Base-by-base conservation (phyloP, 2,329 filamentous ascomycete genomes). In the Diaporthe caulivora region DNA sequence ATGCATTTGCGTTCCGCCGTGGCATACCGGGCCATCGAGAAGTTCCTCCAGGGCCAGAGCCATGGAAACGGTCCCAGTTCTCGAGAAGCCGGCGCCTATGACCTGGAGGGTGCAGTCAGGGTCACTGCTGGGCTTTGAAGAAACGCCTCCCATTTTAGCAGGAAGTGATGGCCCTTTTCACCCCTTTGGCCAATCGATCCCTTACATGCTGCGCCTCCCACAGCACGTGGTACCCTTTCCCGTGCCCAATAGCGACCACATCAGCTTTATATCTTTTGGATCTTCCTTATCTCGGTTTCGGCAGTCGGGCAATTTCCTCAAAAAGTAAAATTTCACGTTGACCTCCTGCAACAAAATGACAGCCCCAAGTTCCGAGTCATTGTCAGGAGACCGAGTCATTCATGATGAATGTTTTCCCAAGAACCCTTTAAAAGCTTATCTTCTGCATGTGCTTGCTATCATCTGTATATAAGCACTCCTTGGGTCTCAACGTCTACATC, bases 101-200 rank as follows among this genome's bases (percentile, higher is more conserved):
- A 60, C 68, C 53, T 70, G 37, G 9, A 70, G 55, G 1, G 49
- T 54, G 17, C 49, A 54, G n/a, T 54, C 40, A 29, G 49, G 26
- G 40, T 69, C 49, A 55, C 10, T 65, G 21, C 60, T 53, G 3
- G 65, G 47, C 11, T 18, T 31, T 21, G 47, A 57, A 57, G 79
- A 9, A 40, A 57, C 47, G 9, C 49, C 47, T 21, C 47, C 65
- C 65, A 57, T 57, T 18, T 29, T 29, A 11, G 34, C 6, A 31
- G 13, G 37, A 26, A 49, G 9, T 24, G 4, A 18, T 34, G 24
- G 47, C 0, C 26, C 18, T 11, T 31, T 49, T n/a, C 18, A 34
- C 10, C 18, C 18, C 5, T 17, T 15, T 29, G 4, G 34, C 2
- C 6, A 7, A n/a, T 31, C 26, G 29, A 13, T 9, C 13, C 2